Conservation (phyloP, 805 yeast genomes). For the Saturnispora serradocipensis region DNA sequence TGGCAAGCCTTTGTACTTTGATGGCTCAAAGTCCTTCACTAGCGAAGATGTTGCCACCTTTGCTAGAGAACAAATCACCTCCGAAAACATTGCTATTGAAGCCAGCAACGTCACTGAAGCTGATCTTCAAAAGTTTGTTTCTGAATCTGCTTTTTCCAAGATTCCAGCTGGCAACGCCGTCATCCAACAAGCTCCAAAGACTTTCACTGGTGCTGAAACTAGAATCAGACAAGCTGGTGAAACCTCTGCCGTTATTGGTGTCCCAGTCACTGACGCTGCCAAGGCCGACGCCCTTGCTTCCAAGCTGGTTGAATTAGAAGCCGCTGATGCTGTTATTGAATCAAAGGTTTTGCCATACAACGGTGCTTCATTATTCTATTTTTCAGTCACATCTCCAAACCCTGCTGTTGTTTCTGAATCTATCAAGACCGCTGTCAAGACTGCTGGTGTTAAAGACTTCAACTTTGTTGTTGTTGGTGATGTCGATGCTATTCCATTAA, state of each 20-base stretch:
- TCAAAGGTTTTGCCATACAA: slow-evolving; percentile 55
- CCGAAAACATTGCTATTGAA: slow-evolving; percentile 59
- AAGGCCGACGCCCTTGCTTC: slow-evolving; percentile 65
- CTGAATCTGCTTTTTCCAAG: slow-evolving; percentile 53
- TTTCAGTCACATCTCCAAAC: slow-evolving; percentile 51
- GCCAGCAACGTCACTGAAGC: slow-evolving; percentile 66
- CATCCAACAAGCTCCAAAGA: slow-evolving; percentile 27
- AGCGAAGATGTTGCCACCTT: slow-evolving; percentile 57
- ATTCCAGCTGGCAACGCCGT: slow-evolving; percentile 55
- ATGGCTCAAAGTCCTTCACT: slow-evolving; percentile 48
- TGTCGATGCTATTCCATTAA: slow-evolving; percentile 75
- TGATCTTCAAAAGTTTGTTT: slow-evolving; percentile 61
- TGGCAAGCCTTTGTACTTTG: slow-evolving; percentile 74
- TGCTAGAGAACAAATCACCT: slow-evolving; percentile 60
- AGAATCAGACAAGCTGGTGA: slow-evolving; percentile 57
- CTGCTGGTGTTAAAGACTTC: slow-evolving; percentile 43
- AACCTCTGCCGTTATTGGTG: slow-evolving; percentile 71
- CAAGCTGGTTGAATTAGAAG: slow-evolving; percentile 43
- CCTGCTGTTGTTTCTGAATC: slow-evolving; percentile 51
- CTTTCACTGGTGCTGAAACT: slow-evolving; percentile 56
- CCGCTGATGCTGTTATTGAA: slow-evolving; percentile 43
- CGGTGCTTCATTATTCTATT: slow-evolving; percentile 74
- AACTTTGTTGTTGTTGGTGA: slow-evolving; percentile 89
- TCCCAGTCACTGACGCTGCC: slow-evolving; percentile 53
- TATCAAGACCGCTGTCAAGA: slow-evolving; percentile 50